A percentile compares a stretch with the other conserved stretches of the same genome.
Evolutionary conservation across 2,329 filamentous ascomycete genomes (phyloP).

Genomic region (Dactylella cylindrospora): DNA sequence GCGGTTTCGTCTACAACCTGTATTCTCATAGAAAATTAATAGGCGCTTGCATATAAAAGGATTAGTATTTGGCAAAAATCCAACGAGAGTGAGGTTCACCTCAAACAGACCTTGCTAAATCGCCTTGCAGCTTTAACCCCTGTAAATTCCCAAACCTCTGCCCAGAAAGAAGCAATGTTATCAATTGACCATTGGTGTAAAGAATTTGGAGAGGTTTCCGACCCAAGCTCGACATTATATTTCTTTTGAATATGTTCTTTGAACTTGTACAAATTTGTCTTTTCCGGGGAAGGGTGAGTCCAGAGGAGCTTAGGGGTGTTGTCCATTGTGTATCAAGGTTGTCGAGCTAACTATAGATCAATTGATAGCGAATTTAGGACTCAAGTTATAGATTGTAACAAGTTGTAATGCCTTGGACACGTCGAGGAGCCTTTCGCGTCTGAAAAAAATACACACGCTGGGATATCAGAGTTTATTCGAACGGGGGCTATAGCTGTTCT

Average conservation of each 20-base stretch:
- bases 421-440: no score
- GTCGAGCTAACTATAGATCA: no score
- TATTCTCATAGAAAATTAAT: not conserved
- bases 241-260: conserved; percentile 46
- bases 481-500: no score
- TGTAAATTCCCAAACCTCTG: conserved; percentile 78
- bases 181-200: conserved; percentile 84
- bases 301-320: conserved; percentile 42
- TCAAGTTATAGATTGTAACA: no score
- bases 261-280: conserved; percentile 47
- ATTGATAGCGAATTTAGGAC: no score
- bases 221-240: conserved; percentile 64
- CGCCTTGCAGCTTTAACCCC: conserved; percentile 69
- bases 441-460: no score
- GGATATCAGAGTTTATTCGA: no score
- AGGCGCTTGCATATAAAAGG: not conserved
- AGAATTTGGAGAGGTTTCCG: conserved; percentile 64
- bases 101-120: conserved; percentile 61
- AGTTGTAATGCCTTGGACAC: no score
- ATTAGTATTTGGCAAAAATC: conserved; percentile 3
- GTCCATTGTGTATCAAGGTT: no score
- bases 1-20: conserved; percentile 69
- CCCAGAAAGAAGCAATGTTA: conserved; percentile 77
- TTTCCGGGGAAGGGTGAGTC: conserved; percentile 46
- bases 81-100: conserved; percentile 27